Base-by-base conservation (phyloP, 192 early-diverging fungal genomes). In the Entomortierella chlamydospora region DNA sequence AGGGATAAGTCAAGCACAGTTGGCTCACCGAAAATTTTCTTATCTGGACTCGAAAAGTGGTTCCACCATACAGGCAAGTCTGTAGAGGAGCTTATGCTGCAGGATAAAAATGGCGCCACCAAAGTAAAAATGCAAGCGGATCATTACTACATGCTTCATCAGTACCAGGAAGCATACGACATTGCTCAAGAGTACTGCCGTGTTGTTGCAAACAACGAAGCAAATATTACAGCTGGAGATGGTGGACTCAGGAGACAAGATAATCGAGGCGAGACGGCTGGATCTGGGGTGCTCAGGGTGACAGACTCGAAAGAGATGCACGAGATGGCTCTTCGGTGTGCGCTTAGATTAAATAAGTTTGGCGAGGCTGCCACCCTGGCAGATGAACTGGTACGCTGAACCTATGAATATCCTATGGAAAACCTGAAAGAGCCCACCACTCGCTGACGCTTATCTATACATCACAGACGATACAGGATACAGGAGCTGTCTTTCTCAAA, bases 81-180 rank as follows among this genome's bases (percentile, higher is more conserved):
- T 0, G 33, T 66, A 2, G 57, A 45, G 7, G 68, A 70, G 26
- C 39, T 59, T 0, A 79, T 79, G 76, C 28, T 58, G 18, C 65
- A 79, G 22, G 68, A 70, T 17, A 79, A 79, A 33, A 70, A 59
- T 12, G 76, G 76, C 20, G 76, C 76, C 15, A 79, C 55, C 37
- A 79, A 70, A 28, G 68, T 70, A 51, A 79, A 70, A 52, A 79
- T 79, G 76, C 42, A 50, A 18, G 76, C 76, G 0, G 76, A 79
- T 55, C 67, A 79, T 20, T 70, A 50, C 57, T 79, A 70, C 43
- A 79, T 79, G 76, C 51, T 79, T 0, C 67, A 59, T 34, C 68
- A 52, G 12, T 79, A 70, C 49, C 62, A 70, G 28, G 57, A 79
- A n/a, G 76, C 76, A 0, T 70, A 65, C 57, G 62, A 70, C 15